Evolutionary conservation across 2,329 filamentous ascomycete genomes (phyloP).

Genomic region (Cephalotrichum gorgonifer): DNA sequence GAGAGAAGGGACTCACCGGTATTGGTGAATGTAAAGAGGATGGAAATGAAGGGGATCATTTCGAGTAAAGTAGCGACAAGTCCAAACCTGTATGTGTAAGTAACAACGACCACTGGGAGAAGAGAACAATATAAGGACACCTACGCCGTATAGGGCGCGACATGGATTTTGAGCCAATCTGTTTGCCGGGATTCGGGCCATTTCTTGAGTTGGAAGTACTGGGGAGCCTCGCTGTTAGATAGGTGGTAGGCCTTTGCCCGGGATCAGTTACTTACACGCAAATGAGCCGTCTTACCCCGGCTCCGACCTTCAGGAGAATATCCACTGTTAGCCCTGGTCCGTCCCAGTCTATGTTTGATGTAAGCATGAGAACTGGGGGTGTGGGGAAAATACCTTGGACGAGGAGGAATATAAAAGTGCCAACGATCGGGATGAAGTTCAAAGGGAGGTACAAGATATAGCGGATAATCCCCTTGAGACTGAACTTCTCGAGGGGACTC

Average conservation of each 20-base stretch:
- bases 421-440: constrained; percentile 66
- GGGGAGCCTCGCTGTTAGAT: constrained; percentile 28
- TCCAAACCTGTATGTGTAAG: constrained; percentile 48
- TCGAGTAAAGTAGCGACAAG: constrained; percentile 69
- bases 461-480: constrained; percentile 55
- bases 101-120: not conserved
- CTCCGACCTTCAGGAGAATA: constrained; percentile 31
- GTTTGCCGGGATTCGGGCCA: constrained; percentile 40
- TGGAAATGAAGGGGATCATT: constrained; percentile 71
- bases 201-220: constrained; percentile 88
- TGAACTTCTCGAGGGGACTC: constrained; percentile 45
- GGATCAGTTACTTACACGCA: constrained; percentile 27
- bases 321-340: not conserved
- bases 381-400: constrained; percentile 48
- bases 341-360: not conserved
- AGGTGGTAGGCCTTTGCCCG: constrained; percentile 12
- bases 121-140: not conserved
- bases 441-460: constrained; percentile 82
- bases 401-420: constrained; percentile 65
- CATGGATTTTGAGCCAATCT: not conserved
- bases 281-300: constrained; percentile 39
- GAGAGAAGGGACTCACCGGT: constrained; percentile 39
- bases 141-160: constrained; percentile 3
- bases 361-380: not conserved
- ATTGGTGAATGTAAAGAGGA: constrained; percentile 85